These are phyloP conservation scores for Annulohypoxylon truncatum DNA, from an alignment of 2,329 filamentous ascomycete species.

Conservation along the genomic window DNA sequence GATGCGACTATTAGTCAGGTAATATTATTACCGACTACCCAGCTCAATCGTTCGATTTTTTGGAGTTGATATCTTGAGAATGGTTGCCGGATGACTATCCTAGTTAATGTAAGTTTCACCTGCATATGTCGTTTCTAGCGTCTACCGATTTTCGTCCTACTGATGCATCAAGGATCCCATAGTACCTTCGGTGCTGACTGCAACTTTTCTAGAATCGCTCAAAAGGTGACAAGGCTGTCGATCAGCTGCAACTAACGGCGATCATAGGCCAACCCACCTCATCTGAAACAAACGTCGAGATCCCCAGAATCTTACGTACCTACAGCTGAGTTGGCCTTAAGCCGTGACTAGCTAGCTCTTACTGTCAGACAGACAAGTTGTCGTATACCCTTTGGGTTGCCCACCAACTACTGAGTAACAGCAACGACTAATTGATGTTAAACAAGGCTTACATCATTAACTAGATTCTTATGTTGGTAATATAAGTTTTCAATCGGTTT, in stretches of 20 bases:
- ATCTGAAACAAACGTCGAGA: slow-evolving; percentile 29
- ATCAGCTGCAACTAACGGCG: slow-evolving; percentile 19
- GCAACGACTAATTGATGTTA: slow-evolving; percentile 1
- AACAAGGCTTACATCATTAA: background rate
- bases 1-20: slow-evolving; percentile 1
- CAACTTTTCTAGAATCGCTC: slow-evolving; percentile 34
- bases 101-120: slow-evolving; percentile 7
- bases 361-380: slow-evolving; percentile 14
- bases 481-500: background rate
- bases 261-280: slow-evolving; percentile 19
- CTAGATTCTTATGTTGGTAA: background rate
- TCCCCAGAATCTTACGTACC: slow-evolving; percentile 24
- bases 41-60: background rate
- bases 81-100: slow-evolving; percentile 9
- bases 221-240: slow-evolving; percentile 10
- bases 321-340: slow-evolving; percentile 2
- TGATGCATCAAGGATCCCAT: slow-evolving; percentile 16
- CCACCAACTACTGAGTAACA: slow-evolving; percentile 3
- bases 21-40: slow-evolving; percentile 2
- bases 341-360: slow-evolving; percentile 8
- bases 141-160: slow-evolving; percentile 27
- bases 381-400: background rate
- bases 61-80: slow-evolving; percentile 4
- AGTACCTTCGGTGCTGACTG: slow-evolving; percentile 15
- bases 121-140: slow-evolving; percentile 14